Percentiles rank a stretch among this genome's conserved stretches.
Conservation (phyloP, 345 rosid species). For the Excoecaria cochinchinensis region DNA sequence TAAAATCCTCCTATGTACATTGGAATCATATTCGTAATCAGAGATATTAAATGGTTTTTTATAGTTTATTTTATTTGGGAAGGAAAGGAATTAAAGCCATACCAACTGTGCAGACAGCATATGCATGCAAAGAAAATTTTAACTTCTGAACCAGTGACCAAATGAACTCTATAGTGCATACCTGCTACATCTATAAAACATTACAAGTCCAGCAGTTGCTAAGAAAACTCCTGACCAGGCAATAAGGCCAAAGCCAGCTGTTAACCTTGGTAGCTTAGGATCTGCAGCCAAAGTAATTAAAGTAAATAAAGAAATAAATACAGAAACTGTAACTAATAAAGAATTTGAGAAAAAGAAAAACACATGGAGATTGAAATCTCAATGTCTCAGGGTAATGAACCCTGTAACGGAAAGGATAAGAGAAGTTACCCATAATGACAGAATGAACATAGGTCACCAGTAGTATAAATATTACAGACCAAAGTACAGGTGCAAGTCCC, state of each 20-base stretch:
- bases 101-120: background rate
- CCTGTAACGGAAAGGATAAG: conserved; percentile 17
- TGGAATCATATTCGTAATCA: background rate
- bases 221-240: conserved; percentile 86
- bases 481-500: conserved; percentile 84
- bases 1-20: background rate
- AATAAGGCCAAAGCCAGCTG: conserved; percentile 67
- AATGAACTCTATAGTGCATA: conserved; percentile 24
- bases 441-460: conserved; percentile 65
- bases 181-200: conserved; percentile 96
- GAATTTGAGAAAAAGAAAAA: background rate
- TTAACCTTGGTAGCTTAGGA: conserved; percentile 68
- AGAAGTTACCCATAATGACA: conserved; percentile 64
- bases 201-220: conserved; percentile 67
- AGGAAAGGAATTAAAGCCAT: background rate
- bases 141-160: background rate
- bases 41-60: background rate
- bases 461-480: conserved; percentile 63
- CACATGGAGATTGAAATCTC: background rate
- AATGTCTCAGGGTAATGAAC: conserved; percentile 12
- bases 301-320: background rate
- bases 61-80: background rate
- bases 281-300: conserved; percentile 45
- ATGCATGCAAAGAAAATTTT: background rate
- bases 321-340: background rate